These are phyloP conservation scores for Seminavis robusta DNA, from an alignment of 108 stramenopile species.

Conservation along the genomic window DNA sequence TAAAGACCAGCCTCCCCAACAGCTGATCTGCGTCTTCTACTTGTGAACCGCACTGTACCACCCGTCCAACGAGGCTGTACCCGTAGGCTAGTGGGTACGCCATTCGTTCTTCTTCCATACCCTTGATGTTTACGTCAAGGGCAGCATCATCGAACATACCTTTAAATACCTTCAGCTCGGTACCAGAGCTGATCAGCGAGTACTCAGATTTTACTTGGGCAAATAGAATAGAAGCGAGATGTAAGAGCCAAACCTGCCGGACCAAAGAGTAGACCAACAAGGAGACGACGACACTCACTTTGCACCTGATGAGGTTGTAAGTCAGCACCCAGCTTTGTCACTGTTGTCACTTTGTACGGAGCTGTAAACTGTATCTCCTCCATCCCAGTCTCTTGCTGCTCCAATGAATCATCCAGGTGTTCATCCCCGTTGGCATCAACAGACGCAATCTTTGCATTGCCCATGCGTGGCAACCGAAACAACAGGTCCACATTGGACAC, in stretches of 20 bases:
- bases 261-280: neutral
- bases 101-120: conserved; percentile 81
- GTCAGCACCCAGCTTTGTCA: conserved; percentile 18
- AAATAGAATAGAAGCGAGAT: neutral
- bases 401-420: conserved; percentile 36
- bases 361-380: conserved; percentile 67
- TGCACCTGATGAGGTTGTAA: conserved; percentile 59
- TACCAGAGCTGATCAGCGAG: conserved; percentile 90
- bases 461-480: conserved; percentile 39
- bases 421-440: conserved; percentile 19
- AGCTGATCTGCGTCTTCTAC: conserved; percentile 46
- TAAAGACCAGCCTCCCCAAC: conserved; percentile 73
- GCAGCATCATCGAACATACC: conserved; percentile 75
- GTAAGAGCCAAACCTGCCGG: neutral
- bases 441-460: conserved; percentile 24
- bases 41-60: conserved; percentile 63
- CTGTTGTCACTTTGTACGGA: conserved; percentile 54
- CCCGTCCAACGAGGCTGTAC: conserved; percentile 80
- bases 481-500: conserved; percentile 80
- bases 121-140: conserved; percentile 85
- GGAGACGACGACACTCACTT: conserved; percentile 40
- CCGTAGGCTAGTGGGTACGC: conserved; percentile 88
- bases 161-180: conserved; percentile 90
- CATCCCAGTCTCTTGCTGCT: too few species aligned
- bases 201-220: conserved; percentile 45